A percentile compares a stretch with the other conserved stretches of the same genome.
These are phyloP conservation scores for Croton setiger DNA, from an alignment of 441 rosid species.

Conservation along the genomic window DNA sequence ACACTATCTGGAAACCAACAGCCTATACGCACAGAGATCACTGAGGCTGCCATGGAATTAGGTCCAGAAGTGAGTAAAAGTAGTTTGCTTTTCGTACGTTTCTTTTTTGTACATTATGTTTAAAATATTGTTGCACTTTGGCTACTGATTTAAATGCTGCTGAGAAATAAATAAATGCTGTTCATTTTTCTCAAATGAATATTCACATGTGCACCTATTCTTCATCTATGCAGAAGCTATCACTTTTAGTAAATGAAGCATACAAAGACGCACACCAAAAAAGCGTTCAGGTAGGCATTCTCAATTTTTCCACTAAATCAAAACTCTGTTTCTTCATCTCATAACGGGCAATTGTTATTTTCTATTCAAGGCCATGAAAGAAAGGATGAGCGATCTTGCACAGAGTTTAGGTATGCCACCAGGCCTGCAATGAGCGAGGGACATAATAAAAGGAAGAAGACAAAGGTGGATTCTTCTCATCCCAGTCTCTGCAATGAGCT, in stretches of 20 bases:
- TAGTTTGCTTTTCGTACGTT: not conserved
- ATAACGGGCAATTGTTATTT: not conserved
- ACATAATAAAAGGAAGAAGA: constrained; percentile 40
- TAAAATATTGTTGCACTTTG: no score
- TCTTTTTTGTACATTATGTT: not conserved
- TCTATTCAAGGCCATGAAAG: constrained; percentile 76
- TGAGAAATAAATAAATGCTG: not conserved
- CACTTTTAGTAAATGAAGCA: constrained; percentile 73
- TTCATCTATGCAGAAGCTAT: constrained; percentile 63
- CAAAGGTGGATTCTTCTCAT: constrained; percentile 18
- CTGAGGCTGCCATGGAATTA: constrained; percentile 94
- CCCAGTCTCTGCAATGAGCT: constrained; percentile 9
- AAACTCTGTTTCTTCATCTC: constrained; percentile 1
- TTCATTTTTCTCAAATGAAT: not conserved
- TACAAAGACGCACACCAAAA: constrained; percentile 96
- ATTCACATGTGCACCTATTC: not conserved
- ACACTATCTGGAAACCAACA: constrained; percentile 89
- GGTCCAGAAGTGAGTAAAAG: constrained; percentile 66
- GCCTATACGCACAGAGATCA: constrained; percentile 84
- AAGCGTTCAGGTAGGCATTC: constrained; percentile 82
- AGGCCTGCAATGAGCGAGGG: constrained; percentile 52
- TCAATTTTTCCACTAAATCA: not conserved
- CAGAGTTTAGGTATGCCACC: constrained; percentile 97
- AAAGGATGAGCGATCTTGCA: constrained; percentile 90
- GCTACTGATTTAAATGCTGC: not conserved